Base-by-base conservation (phyloP, 2,329 filamentous ascomycete genomes). In the Fusarium marasasianum region DNA sequence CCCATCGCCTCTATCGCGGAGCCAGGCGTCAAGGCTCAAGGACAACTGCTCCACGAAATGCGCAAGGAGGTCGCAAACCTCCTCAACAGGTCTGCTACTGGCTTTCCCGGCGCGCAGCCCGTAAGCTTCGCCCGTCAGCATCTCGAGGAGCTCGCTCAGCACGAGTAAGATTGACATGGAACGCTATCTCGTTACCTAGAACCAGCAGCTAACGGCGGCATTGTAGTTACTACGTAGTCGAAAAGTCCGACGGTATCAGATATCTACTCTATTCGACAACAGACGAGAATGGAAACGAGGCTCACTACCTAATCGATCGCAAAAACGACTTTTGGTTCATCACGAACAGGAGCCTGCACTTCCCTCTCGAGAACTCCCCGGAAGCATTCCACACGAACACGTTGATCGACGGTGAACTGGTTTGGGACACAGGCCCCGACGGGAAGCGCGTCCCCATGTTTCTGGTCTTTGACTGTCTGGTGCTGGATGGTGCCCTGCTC, bases 241-340 rank as follows among this genome's bases (percentile, higher is more conserved):
- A 99, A 84, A 99, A 99, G 86, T 98, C 96, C 2, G 96, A 99
- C 81, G 96, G 96, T 62, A 94, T 98, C 73, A 91, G 96, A 73
- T 98, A 97, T 82, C 89, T 99, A n/a, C 90, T 99, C 74, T 98
- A 97, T 86, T 91, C 96, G 74, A 94, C 94, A 57, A 82, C 86
- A 13, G 92, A 92, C 80, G 88, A 91, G 47, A 81, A 85, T 11
- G 86, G 85, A 61, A 75, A 80, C 55, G 94, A 97, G 81, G 89
- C 92, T 31, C 93, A 96, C 80, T 98, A 98, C 85, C 88, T 99
- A 64, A 98, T 99, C 84, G 96, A 99, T 84, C 94, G 96, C 80
- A 97, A 95, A 84, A 98, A 99, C 84, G 95, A 98, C 82, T 99
- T 96, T 86, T 98, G 96, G 89, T 94, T 89, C 79, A 90, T 98